These are phyloP conservation scores for Penstemon eatonii DNA, from an alignment of 257 asterid genomes.

Conservation along the genomic window DNA sequence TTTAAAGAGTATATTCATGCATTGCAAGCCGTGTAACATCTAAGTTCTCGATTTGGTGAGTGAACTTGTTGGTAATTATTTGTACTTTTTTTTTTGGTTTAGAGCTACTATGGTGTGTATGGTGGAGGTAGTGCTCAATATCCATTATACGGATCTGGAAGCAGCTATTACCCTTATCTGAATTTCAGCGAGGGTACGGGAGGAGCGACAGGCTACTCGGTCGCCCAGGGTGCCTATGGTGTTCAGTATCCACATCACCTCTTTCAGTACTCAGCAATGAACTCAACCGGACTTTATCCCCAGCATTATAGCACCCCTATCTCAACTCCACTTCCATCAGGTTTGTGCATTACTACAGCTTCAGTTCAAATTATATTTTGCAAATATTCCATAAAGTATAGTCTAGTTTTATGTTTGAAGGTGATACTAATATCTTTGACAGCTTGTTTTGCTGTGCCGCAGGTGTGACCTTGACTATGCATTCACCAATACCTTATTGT, in stretches of 20 bases:
- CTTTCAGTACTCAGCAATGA: conserved; percentile 60
- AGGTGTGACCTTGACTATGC: conserved; percentile 76
- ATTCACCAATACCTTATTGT: conserved; percentile 66
- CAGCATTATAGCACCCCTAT: conserved; percentile 82
- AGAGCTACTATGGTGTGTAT: conserved; percentile 79
- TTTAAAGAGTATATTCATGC: too few relatives aligned
- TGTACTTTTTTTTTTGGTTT: conserved; percentile 7
- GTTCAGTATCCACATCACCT: conserved; percentile 81
- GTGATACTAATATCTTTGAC: conserved; percentile 71
- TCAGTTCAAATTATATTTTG: too few relatives aligned
- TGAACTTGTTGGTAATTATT: too few relatives aligned
- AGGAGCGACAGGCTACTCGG: conserved; percentile 54
- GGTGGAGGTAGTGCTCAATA: conserved; percentile 70
- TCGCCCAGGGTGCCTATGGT: conserved; percentile 55
- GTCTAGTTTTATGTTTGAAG: background rate
- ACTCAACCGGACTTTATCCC: conserved; percentile 59
- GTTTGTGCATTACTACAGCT: conserved; percentile 26
- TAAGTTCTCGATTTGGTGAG: too few relatives aligned
- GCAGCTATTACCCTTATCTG: conserved; percentile 72
- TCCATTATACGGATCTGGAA: conserved; percentile 64
- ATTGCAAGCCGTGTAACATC: too few relatives aligned
- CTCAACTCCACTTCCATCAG: conserved; percentile 80
- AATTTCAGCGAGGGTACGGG: conserved; percentile 62
- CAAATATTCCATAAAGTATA: too few relatives aligned
- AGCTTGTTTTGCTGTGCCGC: conserved; percentile 97